Percentiles rank a stretch among this genome's conserved stretches.
Evolutionary conservation across 2,329 filamentous ascomycete species (phyloP).

Genomic region (Seiridium cupressi): DNA sequence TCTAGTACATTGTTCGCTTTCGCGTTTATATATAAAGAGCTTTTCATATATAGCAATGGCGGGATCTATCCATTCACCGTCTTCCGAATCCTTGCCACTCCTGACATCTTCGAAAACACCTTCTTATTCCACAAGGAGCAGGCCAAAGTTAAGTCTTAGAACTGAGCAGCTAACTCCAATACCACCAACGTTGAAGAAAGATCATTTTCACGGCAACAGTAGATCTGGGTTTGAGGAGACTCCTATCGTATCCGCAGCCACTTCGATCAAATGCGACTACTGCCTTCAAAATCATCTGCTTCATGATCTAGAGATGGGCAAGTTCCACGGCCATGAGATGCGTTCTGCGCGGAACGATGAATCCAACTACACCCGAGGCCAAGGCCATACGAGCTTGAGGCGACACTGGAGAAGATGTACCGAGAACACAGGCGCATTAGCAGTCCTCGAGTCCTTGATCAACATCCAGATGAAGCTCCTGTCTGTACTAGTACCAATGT

Average conservation of each 20-base stretch:
- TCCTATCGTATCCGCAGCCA: not conserved
- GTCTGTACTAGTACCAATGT: not conserved
- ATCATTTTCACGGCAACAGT: slow-evolving; percentile 1
- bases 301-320: not conserved
- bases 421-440: no score
- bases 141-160: not conserved
- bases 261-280: not conserved
- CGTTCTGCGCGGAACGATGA: not conserved
- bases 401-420: not conserved
- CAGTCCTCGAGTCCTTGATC: not conserved
- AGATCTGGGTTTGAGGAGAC: not conserved
- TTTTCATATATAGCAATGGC: not conserved
- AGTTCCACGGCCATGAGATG: not conserved
- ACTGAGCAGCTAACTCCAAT: not conserved
- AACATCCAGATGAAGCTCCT: not conserved
- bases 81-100: not conserved
- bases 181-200: not conserved
- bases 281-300: not conserved
- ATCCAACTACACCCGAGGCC: not conserved
- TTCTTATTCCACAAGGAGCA: not conserved
- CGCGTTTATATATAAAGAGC: not conserved
- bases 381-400: not conserved
- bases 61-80: not conserved
- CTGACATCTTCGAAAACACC: not conserved
- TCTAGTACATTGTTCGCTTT: no score